Percentiles rank a stretch among this genome's conserved stretches.
Evolutionary conservation across 345 rosid genomes (phyloP).

Genomic region (Theobroma cacao): DNA sequence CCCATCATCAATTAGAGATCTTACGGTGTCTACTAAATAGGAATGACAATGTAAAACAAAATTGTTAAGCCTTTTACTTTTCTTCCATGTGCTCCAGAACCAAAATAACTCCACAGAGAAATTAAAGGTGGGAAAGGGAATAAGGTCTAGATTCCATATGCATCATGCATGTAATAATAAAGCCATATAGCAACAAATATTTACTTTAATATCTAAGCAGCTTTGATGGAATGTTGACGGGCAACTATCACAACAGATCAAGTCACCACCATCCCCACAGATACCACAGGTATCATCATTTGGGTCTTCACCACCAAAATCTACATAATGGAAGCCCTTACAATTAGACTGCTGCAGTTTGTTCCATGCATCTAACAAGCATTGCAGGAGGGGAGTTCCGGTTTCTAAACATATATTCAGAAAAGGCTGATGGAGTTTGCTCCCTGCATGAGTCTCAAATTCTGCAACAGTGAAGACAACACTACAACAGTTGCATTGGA

Average conservation of each 20-base stretch:
- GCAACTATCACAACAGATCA: slow-evolving; percentile 91
- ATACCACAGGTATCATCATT: slow-evolving; percentile 95
- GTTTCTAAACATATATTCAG: slow-evolving; percentile 61
- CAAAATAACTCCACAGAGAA: neutral
- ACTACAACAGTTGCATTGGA: slow-evolving; percentile 73
- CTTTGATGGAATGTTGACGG: slow-evolving; percentile 94
- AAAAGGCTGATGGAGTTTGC: slow-evolving; percentile 42
- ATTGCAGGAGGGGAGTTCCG: slow-evolving; percentile 65
- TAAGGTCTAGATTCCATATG: neutral
- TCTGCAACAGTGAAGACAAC: slow-evolving; percentile 45
- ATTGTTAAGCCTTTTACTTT: neutral
- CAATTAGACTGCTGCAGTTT: slow-evolving; percentile 53
- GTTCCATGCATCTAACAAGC: slow-evolving; percentile 68
- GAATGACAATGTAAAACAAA: neutral
- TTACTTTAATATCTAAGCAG: slow-evolving; percentile 78
- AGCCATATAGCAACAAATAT: neutral
- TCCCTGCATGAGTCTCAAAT: slow-evolving; percentile 72
- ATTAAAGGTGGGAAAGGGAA: neutral
- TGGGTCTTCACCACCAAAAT: slow-evolving; percentile 68
- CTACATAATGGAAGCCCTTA: slow-evolving; percentile 65
- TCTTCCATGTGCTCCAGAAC: neutral
- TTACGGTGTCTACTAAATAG: neutral
- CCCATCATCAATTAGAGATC: neutral
- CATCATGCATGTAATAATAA: neutral
- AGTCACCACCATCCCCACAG: slow-evolving; percentile 96